Percentiles rank a stretch among this genome's conserved stretches.
Evolutionary conservation across 2,329 filamentous ascomycete species (phyloP).

Genomic region (Meredithiella fracta): DNA sequence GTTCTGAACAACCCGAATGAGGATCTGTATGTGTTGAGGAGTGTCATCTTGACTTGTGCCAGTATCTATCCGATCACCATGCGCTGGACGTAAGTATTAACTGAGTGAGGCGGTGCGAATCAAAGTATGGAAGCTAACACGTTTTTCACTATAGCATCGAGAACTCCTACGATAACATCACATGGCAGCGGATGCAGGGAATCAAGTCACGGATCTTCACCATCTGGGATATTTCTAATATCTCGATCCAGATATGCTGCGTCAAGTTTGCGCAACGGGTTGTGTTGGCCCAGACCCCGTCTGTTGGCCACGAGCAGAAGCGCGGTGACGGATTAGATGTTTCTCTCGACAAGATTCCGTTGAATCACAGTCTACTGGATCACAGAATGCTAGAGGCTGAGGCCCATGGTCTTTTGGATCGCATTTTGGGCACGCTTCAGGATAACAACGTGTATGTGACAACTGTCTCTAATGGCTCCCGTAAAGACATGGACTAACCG

Average conservation of each 20-base stretch:
- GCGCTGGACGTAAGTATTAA: conserved; percentile 74
- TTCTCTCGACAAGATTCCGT: conserved; percentile 70
- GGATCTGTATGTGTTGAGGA: conserved; percentile 68
- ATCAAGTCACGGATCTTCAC: conserved; percentile 82
- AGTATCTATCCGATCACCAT: conserved; percentile 88
- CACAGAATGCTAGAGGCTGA: conserved; percentile 78
- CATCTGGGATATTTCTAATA: conserved; percentile 66
- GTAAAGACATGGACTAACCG: background rate
- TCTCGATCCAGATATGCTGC: conserved; percentile 76
- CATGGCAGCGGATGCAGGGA: conserved; percentile 74
- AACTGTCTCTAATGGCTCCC: background rate
- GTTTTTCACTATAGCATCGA: conserved; percentile 48
- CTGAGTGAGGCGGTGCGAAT: too few relatives aligned
- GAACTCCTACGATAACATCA: conserved; percentile 62
- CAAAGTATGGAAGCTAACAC: too few relatives aligned
- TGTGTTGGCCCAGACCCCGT: conserved; percentile 80
- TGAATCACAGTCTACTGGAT: conserved; percentile 65
- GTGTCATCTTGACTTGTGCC: conserved; percentile 71
- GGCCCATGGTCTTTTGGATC: conserved; percentile 75
- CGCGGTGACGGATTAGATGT: conserved; percentile 47
- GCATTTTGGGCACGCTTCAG: conserved; percentile 70
- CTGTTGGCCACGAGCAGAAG: conserved; percentile 62
- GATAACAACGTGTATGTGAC: conserved; percentile 36
- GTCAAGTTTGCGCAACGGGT: conserved; percentile 95
- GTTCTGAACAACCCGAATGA: conserved; percentile 56